Conservation (phyloP, 345 rosid species). For the Moringa oleifera region DNA sequence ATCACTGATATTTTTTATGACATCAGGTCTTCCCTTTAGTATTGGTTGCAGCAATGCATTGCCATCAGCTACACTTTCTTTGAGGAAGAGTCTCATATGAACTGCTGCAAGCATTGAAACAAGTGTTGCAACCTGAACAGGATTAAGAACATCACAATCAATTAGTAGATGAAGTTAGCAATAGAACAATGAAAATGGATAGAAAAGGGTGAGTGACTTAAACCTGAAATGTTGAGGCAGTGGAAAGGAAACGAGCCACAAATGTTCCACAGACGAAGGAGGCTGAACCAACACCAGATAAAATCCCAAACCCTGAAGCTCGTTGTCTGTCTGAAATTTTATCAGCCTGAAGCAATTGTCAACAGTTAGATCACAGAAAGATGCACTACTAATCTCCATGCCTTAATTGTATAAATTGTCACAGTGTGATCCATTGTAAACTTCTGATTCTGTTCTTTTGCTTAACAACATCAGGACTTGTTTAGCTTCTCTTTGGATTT, state of each 20-base stretch:
- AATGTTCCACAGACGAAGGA: conserved; percentile 55
- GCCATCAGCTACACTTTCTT: conserved; percentile 33
- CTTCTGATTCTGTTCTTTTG: too few relatives aligned
- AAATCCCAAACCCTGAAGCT: conserved; percentile 63
- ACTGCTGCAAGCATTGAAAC: conserved; percentile 46
- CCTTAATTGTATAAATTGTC: too few relatives aligned
- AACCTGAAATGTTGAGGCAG: conserved; percentile 59
- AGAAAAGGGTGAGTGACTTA: background rate
- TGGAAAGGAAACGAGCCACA: conserved; percentile 68
- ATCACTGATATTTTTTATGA: background rate
- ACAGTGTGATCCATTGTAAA: too few relatives aligned
- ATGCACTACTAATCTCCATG: background rate
- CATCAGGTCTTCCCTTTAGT: conserved; percentile 14
- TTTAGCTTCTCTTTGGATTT: background rate
- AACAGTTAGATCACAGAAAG: background rate
- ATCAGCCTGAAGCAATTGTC: conserved; percentile 50
- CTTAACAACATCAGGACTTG: background rate
- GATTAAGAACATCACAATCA: background rate
- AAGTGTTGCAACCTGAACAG: conserved; percentile 51
- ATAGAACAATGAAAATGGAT: background rate
- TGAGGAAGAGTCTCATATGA: conserved; percentile 79
- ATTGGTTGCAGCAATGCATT: conserved; percentile 43
- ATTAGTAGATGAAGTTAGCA: background rate
- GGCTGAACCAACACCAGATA: conserved; percentile 49
- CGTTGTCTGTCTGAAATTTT: conserved; percentile 38